Evolutionary conservation across 164 flowering plant species (phyloP), one percentile per base, ranked within the genome.

Genomic region (Nelumbo lutea): DNA sequence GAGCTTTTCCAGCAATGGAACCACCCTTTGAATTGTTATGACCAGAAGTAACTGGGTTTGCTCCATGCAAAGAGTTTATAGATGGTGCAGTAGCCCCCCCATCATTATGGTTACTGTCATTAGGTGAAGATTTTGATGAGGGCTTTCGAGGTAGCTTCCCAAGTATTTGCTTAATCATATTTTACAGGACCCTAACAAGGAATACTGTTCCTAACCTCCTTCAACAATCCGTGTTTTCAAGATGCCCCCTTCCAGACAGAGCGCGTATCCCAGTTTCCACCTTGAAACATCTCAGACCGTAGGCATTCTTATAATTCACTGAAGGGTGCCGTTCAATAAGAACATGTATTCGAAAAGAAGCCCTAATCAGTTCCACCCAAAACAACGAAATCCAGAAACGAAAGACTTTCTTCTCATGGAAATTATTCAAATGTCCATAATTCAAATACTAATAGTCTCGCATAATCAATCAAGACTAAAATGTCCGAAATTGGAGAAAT

Each of bases 71-170:
- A 9, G 84, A 72, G 69, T 79, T 80, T 53, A 77, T 1, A 15
- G 80, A 72, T 9, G 79, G 65, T 44, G 61, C 48, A 27, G 59
- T 55, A 42, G 66, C 74, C 58, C 76, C 82, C 39, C 78, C 87
- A 42, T 75, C 80, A 3, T 58, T 72, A 64, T 74, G 72, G 66
- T 65, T 80, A 6, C 71, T 48, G 9, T 80, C 82, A 59, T 73
- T 76, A 9, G 76, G 76, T 2, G 87, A 76, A 1, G 87, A 85
- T 77, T 90, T 90, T 10, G 92, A 85, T 4, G 84, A 81, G 11
- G 90, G 89, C 67, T 90, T 90, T 61, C 88, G 67, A 48, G 91
- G 90, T 46, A 87, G 71, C 84, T 81, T 88, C 15, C 92, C 94
- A 47, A 88, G 71, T 80, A 86, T 85, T 77, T 87, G 89, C 59